These are phyloP conservation scores for Pichia sp. DNA, from an alignment of 1,139 yeast genomes.

Conservation along the genomic window DNA sequence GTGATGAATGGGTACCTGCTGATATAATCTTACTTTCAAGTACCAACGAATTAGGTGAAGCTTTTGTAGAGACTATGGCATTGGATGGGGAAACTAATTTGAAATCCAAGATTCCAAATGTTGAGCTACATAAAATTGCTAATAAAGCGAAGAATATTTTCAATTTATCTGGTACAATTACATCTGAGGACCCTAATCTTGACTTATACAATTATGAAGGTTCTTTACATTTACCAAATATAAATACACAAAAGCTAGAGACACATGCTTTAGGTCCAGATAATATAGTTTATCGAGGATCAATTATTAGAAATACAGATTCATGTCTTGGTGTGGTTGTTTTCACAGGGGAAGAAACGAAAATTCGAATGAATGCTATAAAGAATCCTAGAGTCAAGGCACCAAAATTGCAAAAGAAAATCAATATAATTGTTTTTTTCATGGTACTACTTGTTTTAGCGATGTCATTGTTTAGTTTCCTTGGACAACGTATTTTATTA, in stretches of 20 bases:
- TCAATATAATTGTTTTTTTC: conserved; percentile 74
- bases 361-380: conserved; percentile 90
- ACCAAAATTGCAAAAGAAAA: conserved; percentile 78
- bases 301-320: conserved; percentile 75
- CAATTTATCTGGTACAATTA: conserved; percentile 43
- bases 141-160: conserved; percentile 47
- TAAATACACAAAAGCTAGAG: conserved; percentile 22
- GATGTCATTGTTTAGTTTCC: conserved; percentile 71
- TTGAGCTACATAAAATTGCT: conserved; percentile 46
- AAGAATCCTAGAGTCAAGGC: conserved; percentile 87
- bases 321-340: conserved; percentile 70
- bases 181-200: conserved; percentile 83
- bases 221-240: conserved; percentile 33
- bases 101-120: conserved; percentile 64
- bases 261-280: conserved; percentile 66
- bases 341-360: conserved; percentile 93
- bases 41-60: conserved; percentile 59
- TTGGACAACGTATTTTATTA: conserved; percentile 62
- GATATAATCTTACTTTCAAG: conserved; percentile 70
- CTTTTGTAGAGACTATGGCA: conserved; percentile 93
- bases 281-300: conserved; percentile 81
- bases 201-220: conserved; percentile 94
- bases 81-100: conserved; percentile 94
- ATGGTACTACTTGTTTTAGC: conserved; percentile 79
- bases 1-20: conserved; percentile 92